phyloP scores from a whole-genome alignment of 768 basidiomycete genomes.

The Phaeotremella fagi region DNA sequence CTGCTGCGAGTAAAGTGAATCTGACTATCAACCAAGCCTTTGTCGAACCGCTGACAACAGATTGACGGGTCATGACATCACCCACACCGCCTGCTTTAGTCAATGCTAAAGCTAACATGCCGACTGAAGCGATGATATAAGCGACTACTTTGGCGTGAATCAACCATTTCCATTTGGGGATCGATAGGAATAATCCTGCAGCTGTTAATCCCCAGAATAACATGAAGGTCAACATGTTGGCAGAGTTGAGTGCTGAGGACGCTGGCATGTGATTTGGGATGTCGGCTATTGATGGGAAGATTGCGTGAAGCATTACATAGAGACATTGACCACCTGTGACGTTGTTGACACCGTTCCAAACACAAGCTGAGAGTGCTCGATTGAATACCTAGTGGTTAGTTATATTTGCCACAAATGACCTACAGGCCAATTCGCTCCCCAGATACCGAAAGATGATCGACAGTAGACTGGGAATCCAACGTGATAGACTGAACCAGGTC shows the following conservation, averaged over 20 bases:
- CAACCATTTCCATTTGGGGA: conserved; percentile 29
- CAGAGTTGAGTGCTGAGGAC: conserved; percentile 11
- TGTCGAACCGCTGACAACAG: conserved; percentile 16
- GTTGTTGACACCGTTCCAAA: conserved; percentile 25
- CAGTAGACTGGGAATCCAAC: conserved; percentile 25
- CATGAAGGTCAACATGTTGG: conserved; percentile 27
- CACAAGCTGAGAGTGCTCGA: conserved; percentile 23
- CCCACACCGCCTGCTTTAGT: conserved; percentile 17
- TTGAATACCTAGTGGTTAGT: too few relatives aligned
- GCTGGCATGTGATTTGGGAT: conserved; percentile 26
- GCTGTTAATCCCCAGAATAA: conserved; percentile 19
- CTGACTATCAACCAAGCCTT: conserved; percentile 31
- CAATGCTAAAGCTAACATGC: conserved; percentile 27
- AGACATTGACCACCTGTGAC: conserved; percentile 32
- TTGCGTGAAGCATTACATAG: conserved; percentile 31
- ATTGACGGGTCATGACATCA: conserved; percentile 10
- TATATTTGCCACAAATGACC: too few relatives aligned
- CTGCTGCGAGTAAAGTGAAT: conserved; percentile 28
- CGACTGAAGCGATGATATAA: conserved; percentile 19
- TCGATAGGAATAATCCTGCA: conserved; percentile 7
- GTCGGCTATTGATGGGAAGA: conserved; percentile 28
- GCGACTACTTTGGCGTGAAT: conserved; percentile 26
- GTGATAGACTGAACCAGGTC: conserved; percentile 29
- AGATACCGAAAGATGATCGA: conserved; percentile 35
- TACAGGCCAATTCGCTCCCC: conserved; percentile 28